Percentiles rank a stretch among this genome's conserved stretches.
Conservation (phyloP, 163 green algal genomes). For the Chloromonas sp. region DNA sequence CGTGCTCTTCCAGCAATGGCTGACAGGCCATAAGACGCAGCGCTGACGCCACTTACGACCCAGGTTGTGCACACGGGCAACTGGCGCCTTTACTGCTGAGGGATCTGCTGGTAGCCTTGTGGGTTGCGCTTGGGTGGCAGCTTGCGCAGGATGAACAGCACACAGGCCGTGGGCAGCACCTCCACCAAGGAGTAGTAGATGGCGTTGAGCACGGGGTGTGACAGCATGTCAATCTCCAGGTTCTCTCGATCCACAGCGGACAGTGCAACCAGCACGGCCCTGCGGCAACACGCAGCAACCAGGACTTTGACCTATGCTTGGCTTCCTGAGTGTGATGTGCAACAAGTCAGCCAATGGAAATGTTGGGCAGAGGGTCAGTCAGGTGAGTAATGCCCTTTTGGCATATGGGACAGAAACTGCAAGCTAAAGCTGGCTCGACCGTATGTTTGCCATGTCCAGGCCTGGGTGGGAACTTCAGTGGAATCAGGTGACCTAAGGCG, state of each 20-base stretch:
- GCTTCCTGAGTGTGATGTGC: too few relatives aligned
- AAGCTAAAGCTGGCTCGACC: background rate
- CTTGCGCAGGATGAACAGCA: constrained; percentile 96
- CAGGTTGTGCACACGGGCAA: background rate
- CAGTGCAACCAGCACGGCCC: constrained; percentile 69
- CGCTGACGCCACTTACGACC: background rate
- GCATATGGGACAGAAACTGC: background rate
- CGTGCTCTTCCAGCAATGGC: background rate
- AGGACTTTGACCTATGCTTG: too few relatives aligned
- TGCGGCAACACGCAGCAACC: constrained; percentile 3
- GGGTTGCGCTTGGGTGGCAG: constrained; percentile 77
- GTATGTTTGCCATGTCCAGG: background rate
- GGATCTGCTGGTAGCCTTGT: constrained; percentile 54
- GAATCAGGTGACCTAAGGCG: too few relatives aligned
- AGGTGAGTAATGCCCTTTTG: too few relatives aligned
- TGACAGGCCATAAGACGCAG: background rate
- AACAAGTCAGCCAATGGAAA: too few relatives aligned
- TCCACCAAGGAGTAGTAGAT: constrained; percentile 79
- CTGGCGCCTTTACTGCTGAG: background rate
- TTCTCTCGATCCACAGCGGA: constrained; percentile 66
- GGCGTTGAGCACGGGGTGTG: constrained; percentile 87
- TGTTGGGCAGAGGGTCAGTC: too few relatives aligned
- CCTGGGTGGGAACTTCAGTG: background rate
- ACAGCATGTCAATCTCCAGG: constrained; percentile 82
- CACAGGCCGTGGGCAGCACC: constrained; percentile 79